Evolutionary conservation across 352 stramenopile species (phyloP), one percentile per base, ranked within the genome.

Genomic region (Thalassiosira mediterranea): DNA sequence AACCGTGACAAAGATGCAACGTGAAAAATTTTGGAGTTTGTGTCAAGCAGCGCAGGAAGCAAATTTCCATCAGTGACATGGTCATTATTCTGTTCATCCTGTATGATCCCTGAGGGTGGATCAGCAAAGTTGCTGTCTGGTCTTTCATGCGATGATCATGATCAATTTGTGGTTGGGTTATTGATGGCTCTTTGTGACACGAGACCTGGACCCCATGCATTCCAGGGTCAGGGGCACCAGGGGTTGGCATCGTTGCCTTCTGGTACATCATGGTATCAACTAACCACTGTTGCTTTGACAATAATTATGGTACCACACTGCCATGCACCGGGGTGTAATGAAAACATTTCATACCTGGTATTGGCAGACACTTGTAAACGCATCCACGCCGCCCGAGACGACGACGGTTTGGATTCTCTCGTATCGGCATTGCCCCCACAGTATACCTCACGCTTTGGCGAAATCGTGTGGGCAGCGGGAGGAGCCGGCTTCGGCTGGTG

Each of bases 381-480:
- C n/a, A 34, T 81, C 34, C 48, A 80, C 49, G 49, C 46, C 26
- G 19, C 31, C 31, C 63, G 61, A 38, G 52, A 79, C 38, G 67
- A 85, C 19, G 82, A 92, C 65, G 79, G 79, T 4, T 59, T 92
- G 17, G 83, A 91, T 47, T 40, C 38, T 54, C 38, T 88, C 23
- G 84, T 93, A 8, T 74, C 51, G 21, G 74, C 83, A 8, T 64
- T 93, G n/a, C 62, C 83, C 19, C 80, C 83, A n/a, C 4, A 28
- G 0, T 90, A 84, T 29, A 91, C 80, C 32, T 84, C 77, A 8
- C 71, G 82, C 2, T 93, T 93, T 75, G 84, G 80, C 25, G 84
- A 91, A 79, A 83, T 93, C 46, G 81, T 85, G 34, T 93, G 87
- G 87, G 87, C 87, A 0, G 74, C 87, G 37, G 87, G 87, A 44